Percentiles rank a stretch among this genome's conserved stretches.
phyloP scores from a whole-genome alignment of 768 basidiomycete genomes.

The Mycena rebaudengoi region DNA sequence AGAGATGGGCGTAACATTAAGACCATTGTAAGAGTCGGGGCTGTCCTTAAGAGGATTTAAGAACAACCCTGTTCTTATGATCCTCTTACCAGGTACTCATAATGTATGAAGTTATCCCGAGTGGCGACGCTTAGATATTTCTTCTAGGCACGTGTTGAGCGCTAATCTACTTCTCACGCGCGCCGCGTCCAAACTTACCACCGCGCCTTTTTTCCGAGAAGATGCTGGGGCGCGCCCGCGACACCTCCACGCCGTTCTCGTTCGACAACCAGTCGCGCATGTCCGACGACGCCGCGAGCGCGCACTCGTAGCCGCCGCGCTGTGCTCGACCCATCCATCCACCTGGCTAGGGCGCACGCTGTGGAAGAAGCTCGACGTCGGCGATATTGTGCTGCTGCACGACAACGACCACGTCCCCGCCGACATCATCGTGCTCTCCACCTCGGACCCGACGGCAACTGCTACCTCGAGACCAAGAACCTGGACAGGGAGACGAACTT shows the following conservation, averaged over 20 bases:
- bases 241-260: constrained; percentile 66
- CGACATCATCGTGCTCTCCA: constrained; percentile 91
- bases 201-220: constrained; percentile 79
- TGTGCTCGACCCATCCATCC: constrained; percentile 84
- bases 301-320: constrained; percentile 65
- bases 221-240: constrained; percentile 79
- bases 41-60: no score
- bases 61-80: no score
- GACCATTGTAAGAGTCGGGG: no score
- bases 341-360: constrained; percentile 81
- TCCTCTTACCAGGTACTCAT: no score
- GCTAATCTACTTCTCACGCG: no score
- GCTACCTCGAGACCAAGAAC: constrained; percentile 98
- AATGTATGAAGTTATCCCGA: no score
- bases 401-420: constrained; percentile 94
- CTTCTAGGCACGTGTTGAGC: no score
- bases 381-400: constrained; percentile 88
- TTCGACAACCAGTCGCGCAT: no score
- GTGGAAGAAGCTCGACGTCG: constrained; percentile 99
- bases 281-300: no score
- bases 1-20: no score
- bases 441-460: constrained; percentile 92
- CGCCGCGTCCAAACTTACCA: no score
- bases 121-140: no score
- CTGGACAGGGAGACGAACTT: constrained; percentile 97